A percentile compares a stretch with the other conserved stretches of the same genome.
phyloP scores from a whole-genome alignment of 2,329 filamentous ascomycete genomes.

The Setomelanomma holmii region DNA sequence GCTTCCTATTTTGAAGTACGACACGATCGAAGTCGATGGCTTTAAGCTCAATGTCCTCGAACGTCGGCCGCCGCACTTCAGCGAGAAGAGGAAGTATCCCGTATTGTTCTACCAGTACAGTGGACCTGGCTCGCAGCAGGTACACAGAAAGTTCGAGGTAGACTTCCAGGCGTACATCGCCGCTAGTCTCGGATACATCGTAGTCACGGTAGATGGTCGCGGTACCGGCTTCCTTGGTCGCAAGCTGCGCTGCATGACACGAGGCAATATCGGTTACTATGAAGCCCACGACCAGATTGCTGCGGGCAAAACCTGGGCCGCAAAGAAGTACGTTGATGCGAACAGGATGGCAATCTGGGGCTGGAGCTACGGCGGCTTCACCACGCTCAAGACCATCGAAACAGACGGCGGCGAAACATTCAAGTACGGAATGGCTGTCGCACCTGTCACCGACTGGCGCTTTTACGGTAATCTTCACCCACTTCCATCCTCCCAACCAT shows the following conservation, averaged over 20 bases:
- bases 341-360: conserved; percentile 93
- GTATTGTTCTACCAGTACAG: conserved; percentile 96
- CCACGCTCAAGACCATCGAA: conserved; percentile 93
- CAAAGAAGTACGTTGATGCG: conserved; percentile 82
- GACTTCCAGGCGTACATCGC: conserved; percentile 93
- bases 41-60: conserved; percentile 78
- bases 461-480: conserved; percentile 69
- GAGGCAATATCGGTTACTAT: conserved; percentile 82
- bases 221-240: conserved; percentile 92
- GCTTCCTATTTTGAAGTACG: conserved; percentile 81
- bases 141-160: conserved; percentile 79
- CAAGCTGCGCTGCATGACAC: conserved; percentile 79
- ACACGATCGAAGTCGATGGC: conserved; percentile 83
- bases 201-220: conserved; percentile 91
- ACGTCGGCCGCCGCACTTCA: conserved; percentile 87
- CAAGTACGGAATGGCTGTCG: conserved; percentile 96
- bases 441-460: conserved; percentile 97
- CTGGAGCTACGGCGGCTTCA: conserved; percentile 97
- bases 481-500: background rate
- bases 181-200: conserved; percentile 85
- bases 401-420: conserved; percentile 88
- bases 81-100: conserved; percentile 83
- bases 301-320: conserved; percentile 82
- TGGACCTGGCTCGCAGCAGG: conserved; percentile 89
- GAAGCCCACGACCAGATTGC: conserved; percentile 92